Base-by-base conservation (phyloP, 177 flowering plant species). In the Tripterygium wilfordii region DNA sequence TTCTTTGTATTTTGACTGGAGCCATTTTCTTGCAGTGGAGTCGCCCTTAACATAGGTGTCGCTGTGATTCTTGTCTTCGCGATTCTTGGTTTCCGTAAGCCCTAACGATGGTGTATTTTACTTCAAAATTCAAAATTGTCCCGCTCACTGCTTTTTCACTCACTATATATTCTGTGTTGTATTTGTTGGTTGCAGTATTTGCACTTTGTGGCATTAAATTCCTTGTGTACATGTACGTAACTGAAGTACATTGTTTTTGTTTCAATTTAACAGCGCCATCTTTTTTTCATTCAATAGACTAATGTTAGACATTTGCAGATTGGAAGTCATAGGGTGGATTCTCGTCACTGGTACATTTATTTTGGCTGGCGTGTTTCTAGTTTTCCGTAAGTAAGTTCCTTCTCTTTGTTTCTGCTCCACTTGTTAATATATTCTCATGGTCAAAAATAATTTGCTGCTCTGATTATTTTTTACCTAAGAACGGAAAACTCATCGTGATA, bases 361-460 rank as follows among this genome's bases (percentile, higher is more conserved):
- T 25, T 57, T 84, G 47, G 72, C 82, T 45, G 92, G 83, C 10
- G 57, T 75, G 22, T 87, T 82, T 62, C 80, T 87, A 23, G 63
- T 79, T 59, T 70, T 84, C 47, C 82, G 84, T 57, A 87, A 82
- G 96, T 86, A 79, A 70, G 88, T 57, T 39, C 33, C 20, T 23
- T 37, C 19, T 20, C 3, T 16, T 21, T 32, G 10, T 3, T 12
- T 32, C n/a, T n/a, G n/a, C n/a, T n/a, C n/a, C n/a, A n/a, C n/a
- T n/a, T n/a, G n/a, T 4, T 4, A 5, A 32, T 10, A 32, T 32
- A n/a, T 6, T 7, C 38, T 13, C 38, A 10, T 35, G 14, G 14
- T 15, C 14, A 35, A 10, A 3, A 35, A 10, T 35, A 10, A 35
- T 3, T 10, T 5, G 6, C 2, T 10, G 18, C 2, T 13, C 21